A percentile compares a stretch with the other conserved stretches of the same genome.
Evolutionary conservation across 441 rosid genomes (phyloP).

Genomic region (Sinapis alba): DNA sequence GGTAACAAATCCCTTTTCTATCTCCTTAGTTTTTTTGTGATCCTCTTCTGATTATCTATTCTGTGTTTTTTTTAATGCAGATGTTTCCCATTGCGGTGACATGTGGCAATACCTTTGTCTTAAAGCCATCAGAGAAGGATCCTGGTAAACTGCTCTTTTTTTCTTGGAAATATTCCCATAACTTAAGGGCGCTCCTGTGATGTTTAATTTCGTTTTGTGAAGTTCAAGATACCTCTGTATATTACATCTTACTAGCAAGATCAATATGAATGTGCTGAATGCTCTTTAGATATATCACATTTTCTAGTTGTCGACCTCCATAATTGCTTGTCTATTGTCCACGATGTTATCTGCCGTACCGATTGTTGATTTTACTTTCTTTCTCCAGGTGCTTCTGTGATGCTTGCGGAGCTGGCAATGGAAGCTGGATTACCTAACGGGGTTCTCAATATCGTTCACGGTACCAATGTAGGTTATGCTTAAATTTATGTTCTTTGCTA

Average conservation of each 20-base stretch:
- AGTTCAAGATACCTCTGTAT: neutral
- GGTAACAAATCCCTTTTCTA: slow-evolving; percentile 47
- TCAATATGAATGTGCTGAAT: neutral
- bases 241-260: neutral
- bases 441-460: slow-evolving; percentile 87
- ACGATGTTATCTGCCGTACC: neutral
- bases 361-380: slow-evolving; percentile 13
- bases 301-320: slow-evolving; percentile 1
- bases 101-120: slow-evolving; percentile 88
- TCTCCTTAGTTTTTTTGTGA: neutral
- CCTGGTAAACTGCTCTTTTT: slow-evolving; percentile 57
- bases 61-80: slow-evolving; percentile 48
- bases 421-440: slow-evolving; percentile 95
- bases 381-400: slow-evolving; percentile 83
- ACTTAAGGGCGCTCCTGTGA: neutral
- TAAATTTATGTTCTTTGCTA: slow-evolving; percentile 5
- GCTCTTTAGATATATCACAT: neutral
- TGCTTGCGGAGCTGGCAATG: slow-evolving; percentile 88
- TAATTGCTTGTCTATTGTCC: neutral
- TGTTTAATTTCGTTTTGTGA: neutral
- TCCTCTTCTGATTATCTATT: neutral
- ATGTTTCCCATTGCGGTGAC: slow-evolving; percentile 95
- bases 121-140: slow-evolving; percentile 97
- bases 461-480: slow-evolving; percentile 65
- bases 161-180: neutral